Percentiles rank a stretch among this genome's conserved stretches.
Evolutionary conservation across 768 basidiomycete species (phyloP).

Genomic region (Suillus hirtellus): DNA sequence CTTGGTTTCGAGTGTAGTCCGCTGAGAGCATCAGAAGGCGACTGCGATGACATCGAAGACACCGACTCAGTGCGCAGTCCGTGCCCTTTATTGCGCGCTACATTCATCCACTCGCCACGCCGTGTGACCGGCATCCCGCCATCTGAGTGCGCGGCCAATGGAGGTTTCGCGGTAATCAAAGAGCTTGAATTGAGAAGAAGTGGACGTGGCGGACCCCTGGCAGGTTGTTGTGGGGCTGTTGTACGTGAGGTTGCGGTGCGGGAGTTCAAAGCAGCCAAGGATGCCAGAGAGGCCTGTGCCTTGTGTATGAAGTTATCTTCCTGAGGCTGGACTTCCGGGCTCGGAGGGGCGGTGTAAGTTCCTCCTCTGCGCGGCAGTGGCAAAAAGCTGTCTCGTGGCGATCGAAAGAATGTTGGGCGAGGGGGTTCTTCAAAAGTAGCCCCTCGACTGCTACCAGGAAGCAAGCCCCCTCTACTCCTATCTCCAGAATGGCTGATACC

Average conservation of each 20-base stretch:
- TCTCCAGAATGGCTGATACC: constrained; percentile 8
- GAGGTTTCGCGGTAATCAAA: constrained; percentile 37
- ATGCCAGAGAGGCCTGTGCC: constrained; percentile 41
- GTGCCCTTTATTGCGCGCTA: constrained; percentile 41
- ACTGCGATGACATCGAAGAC: constrained; percentile 66
- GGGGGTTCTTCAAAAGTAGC: constrained; percentile 53
- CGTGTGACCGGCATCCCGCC: constrained; percentile 36
- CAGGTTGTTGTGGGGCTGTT: constrained; percentile 31
- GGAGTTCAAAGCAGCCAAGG: constrained; percentile 42
- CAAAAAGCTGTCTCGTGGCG: constrained; percentile 57
- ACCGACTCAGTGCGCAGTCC: constrained; percentile 52
- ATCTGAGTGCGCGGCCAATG: constrained; percentile 34
- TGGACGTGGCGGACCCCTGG: constrained; percentile 64
- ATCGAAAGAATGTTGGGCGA: constrained; percentile 57
- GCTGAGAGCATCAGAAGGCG: constrained; percentile 51
- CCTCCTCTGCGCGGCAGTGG: constrained; percentile 34
- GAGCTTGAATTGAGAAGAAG: constrained; percentile 60
- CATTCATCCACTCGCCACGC: constrained; percentile 49
- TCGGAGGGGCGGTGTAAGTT: constrained; percentile 30
- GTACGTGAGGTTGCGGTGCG: constrained; percentile 30
- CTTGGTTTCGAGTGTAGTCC: constrained; percentile 32
- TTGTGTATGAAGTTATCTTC: constrained; percentile 38
- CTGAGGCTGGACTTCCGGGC: constrained; percentile 25
- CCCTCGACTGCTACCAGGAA: constrained; percentile 39
- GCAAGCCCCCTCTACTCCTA: constrained; percentile 38